Evolutionary conservation across 1,284 basidiomycete species (phyloP).

Genomic region (Waitea zeae): DNA sequence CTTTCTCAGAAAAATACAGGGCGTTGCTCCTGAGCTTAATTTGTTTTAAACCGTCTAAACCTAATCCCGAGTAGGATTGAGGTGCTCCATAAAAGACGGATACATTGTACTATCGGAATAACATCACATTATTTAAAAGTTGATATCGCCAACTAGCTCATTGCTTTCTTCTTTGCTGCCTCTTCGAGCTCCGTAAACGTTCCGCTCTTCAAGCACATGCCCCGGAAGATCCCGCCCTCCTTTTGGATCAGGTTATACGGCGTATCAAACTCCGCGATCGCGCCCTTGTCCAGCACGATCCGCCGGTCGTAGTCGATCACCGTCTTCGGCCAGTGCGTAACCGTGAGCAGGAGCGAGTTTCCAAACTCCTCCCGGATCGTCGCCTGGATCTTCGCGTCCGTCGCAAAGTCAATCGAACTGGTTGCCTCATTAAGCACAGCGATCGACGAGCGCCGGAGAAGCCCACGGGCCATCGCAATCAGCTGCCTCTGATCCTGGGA

Average conservation of each 20-base stretch:
- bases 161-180: slow-evolving; percentile 29
- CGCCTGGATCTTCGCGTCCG: slow-evolving; percentile 62
- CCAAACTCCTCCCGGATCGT: slow-evolving; percentile 71
- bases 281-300: slow-evolving; percentile 69
- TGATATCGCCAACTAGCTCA: too few species aligned
- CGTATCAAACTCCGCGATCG: slow-evolving; percentile 71
- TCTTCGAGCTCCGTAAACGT: slow-evolving; percentile 53
- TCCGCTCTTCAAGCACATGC: slow-evolving; percentile 73
- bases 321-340: slow-evolving; percentile 56
- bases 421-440: slow-evolving; percentile 79
- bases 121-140: too few species aligned
- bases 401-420: slow-evolving; percentile 59
- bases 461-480: slow-evolving; percentile 63
- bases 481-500: slow-evolving; percentile 76
- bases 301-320: slow-evolving; percentile 70
- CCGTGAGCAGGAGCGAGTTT: slow-evolving; percentile 30
- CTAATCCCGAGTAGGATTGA: too few species aligned
- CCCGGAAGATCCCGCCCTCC: slow-evolving; percentile 58
- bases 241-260: slow-evolving; percentile 62
- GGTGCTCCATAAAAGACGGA: too few species aligned
- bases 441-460: slow-evolving; percentile 59
- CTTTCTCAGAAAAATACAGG: too few species aligned
- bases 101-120: too few species aligned
- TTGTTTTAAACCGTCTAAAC: too few species aligned
- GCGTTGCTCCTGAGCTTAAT: too few species aligned